Evolutionary conservation across 2,329 filamentous ascomycete species (phyloP), one percentile per base, ranked within the genome.

Genomic region (Dactylellina leptospora): DNA sequence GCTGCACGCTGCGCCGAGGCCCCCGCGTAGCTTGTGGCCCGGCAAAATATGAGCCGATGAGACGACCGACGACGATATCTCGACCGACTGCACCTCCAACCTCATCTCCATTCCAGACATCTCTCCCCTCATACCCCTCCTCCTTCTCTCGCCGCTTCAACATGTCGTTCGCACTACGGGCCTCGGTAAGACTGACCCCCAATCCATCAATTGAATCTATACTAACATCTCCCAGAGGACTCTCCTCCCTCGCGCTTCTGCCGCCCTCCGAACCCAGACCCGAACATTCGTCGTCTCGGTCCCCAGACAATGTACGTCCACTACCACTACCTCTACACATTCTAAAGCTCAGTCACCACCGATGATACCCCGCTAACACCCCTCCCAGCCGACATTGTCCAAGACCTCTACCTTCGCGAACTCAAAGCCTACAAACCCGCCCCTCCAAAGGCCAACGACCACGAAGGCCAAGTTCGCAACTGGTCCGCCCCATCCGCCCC

Each of bases 401-500:
- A 97, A 84, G 93, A 97, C 81, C 87, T 99, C 80, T 99, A 99
- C 86, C 88, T 99, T 78, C 90, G 89, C 82, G 93, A 97, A 83
- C 88, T 99, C 80, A 95, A 93, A 84, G 87, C 88, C 82, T 97
- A 96, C 90, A 97, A 97, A 87, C 84, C 88, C 75, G 84, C 90
- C 64, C 84, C 87, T 76, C 81, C 93, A 83, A 96, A 97, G 86
- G 85, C 92, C 75, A 87, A 87, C 78, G 95, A 97, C 80, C 85
- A 93, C 80, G 89, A 93, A 77, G 93, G 91, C 80, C 90, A 96
- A 78, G 95, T 97, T 78, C 90, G 95, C 81, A 91, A 88, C 81
- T 99, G 97, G 85, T 80, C 80, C 79, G 80, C 89, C 75, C 95
- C 95, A 78, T 88, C 90, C 81, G 82, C 92, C 69, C 93, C 95